These are phyloP conservation scores for Aphanomyces cochlioides DNA, from an alignment of 352 stramenopile species.

Conservation along the genomic window DNA sequence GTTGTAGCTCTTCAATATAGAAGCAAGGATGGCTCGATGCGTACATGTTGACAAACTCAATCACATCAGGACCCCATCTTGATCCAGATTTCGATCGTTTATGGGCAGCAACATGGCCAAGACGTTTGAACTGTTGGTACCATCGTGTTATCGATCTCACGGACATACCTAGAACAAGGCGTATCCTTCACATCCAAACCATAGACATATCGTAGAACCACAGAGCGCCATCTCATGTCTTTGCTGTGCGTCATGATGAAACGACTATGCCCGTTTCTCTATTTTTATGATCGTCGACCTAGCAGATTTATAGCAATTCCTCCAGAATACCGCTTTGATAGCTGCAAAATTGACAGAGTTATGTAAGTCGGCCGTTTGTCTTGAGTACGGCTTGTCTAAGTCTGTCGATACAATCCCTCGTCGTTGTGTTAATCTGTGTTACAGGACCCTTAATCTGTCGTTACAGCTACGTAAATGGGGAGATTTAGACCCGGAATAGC, in stretches of 20 bases:
- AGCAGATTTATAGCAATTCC: too few species aligned
- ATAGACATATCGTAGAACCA: conserved; percentile 34
- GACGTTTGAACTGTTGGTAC: conserved; percentile 23
- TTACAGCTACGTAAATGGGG: too few species aligned
- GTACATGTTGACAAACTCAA: conserved; percentile 29
- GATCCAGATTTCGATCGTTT: neutral
- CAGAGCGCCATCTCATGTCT: conserved; percentile 32
- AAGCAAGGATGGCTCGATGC: conserved; percentile 34
- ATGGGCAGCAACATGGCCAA: neutral
- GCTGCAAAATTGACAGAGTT: conserved; percentile 1
- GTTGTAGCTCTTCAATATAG: conserved; percentile 36
- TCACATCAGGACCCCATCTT: conserved; percentile 4
- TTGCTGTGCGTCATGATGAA: conserved; percentile 6
- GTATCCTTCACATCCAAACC: conserved; percentile 24
- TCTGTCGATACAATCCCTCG: too few species aligned
- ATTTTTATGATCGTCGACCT: too few species aligned
- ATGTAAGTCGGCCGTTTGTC: neutral
- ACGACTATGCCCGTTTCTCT: too few species aligned
- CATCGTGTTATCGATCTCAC: conserved; percentile 21
- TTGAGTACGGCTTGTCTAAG: too few species aligned
- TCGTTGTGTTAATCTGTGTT: too few species aligned
- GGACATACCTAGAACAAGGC: conserved; percentile 8
- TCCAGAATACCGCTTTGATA: too few species aligned
- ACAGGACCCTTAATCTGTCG: too few species aligned
- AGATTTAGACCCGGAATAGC: too few species aligned